Evolutionary conservation across 164 flowering plant genomes (phyloP).

Genomic region (Euptelea pleiosperma): DNA sequence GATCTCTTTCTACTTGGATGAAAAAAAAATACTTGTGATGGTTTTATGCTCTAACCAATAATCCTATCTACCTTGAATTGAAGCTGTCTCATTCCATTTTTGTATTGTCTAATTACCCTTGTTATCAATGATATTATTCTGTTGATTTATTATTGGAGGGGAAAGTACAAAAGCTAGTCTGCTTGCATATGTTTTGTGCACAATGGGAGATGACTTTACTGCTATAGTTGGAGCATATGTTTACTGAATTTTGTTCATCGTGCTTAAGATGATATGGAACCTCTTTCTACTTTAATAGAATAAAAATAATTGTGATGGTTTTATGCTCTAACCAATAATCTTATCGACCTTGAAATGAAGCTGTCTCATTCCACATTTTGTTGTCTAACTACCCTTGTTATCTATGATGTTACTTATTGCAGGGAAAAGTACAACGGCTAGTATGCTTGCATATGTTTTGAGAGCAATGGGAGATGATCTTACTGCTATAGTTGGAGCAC

Average conservation of each 20-base stretch:
- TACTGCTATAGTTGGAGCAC: constrained; percentile 46
- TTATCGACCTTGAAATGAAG: not conserved
- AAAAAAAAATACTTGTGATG: too few relatives aligned
- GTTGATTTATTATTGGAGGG: constrained; percentile 32
- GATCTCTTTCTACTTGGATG: too few relatives aligned
- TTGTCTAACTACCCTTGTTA: too few relatives aligned
- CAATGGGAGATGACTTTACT: constrained; percentile 42
- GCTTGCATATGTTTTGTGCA: constrained; percentile 49
- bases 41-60: not conserved
- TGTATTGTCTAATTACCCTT: not conserved
- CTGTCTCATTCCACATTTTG: too few relatives aligned
- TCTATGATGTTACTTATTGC: not conserved
- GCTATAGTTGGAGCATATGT: constrained; percentile 49
- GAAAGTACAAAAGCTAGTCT: constrained; percentile 43
- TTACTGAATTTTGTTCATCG: too few relatives aligned
- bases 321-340: not conserved
- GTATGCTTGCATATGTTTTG: constrained; percentile 52
- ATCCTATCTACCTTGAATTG: not conserved
- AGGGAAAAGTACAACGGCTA: constrained; percentile 48
- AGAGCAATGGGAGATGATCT: constrained; percentile 41
- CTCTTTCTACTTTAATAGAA: too few relatives aligned
- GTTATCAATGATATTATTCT: not conserved
- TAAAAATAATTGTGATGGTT: too few relatives aligned
- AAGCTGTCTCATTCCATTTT: too few relatives aligned
- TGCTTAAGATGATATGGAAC: too few relatives aligned